Base-by-base conservation (phyloP, 2,329 filamentous ascomycete genomes). In the Chaetomiaceae sp. region DNA sequence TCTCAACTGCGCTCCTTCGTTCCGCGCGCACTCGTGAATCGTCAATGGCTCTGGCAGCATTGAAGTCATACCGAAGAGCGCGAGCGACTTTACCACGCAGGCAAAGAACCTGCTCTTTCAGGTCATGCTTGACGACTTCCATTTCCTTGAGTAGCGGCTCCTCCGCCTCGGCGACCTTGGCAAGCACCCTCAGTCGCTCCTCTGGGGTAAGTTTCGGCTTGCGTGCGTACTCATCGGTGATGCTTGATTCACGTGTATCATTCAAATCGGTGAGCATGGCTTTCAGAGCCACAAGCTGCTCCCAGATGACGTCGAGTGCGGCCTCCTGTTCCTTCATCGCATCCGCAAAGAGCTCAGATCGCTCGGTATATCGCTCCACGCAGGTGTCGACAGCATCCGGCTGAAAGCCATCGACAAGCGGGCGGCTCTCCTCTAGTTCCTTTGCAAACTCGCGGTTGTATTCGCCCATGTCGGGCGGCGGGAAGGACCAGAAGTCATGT, bases 381-480 rank as follows among this genome's bases (percentile, higher is more conserved):
- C 19, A 15, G 9, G 35, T 8, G 12, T 48, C 41, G 15, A 52
- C 30, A 11, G 37, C 1, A 3, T 36, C 30, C 4, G n/a, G 2
- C n/a, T 48, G 34, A 11, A 50, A 43, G 2, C 34, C 34, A 14
- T 22, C 5, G 7, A 26, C n/a, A 18, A 17, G 11, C 10, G 47
- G 29, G 15, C 29, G 24, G 11, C 19, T 19, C 19, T 20, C 24
- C 30, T 45, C 42, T 11, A 50, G 35, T 17, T 40, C 19, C 36
- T 14, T 27, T 10, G 48, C 45, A 17, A 52, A 42, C 24, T 45
- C 41, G n/a, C 30, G 24, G 24, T 50, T 52, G 7, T 9, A 3
- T 9, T 43, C 35, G 3, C 12, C 6, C 35, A 52, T 45, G 30
- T 52, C 45, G 15, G 47, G 47, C 15, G 29, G 32, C 9, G 50